These are phyloP conservation scores for Salix brachista DNA, from an alignment of 345 rosid species.

Conservation along the genomic window DNA sequence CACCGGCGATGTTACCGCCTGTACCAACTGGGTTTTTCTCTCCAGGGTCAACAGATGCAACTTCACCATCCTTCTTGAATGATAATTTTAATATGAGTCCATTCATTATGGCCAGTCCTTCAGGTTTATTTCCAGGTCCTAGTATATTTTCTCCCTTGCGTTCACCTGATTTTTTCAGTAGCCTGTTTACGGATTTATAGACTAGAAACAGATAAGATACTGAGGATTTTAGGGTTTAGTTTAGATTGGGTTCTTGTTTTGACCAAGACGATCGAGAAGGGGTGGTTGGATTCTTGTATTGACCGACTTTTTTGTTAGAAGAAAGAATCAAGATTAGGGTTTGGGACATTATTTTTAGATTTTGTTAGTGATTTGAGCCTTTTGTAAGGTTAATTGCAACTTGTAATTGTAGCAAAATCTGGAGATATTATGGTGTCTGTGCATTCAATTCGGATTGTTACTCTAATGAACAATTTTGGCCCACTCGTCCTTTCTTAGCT, in stretches of 20 bases:
- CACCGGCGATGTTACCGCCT: slow-evolving; percentile 53
- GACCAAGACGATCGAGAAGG: not conserved
- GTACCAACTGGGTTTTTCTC: slow-evolving; percentile 51
- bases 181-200: slow-evolving; percentile 46
- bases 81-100: slow-evolving; percentile 45
- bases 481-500: not conserved
- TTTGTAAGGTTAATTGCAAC: not conserved
- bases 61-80: slow-evolving; percentile 16
- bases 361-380: not conserved
- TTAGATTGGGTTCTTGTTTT: not conserved
- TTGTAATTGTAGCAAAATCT: not conserved
- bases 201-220: not conserved
- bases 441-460: not conserved
- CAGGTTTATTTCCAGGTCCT: slow-evolving; percentile 27
- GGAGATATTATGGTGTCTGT: not conserved
- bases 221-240: not conserved
- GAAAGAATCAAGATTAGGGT: not conserved
- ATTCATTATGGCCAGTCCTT: slow-evolving; percentile 41
- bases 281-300: not conserved
- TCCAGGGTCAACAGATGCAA: slow-evolving; percentile 30
- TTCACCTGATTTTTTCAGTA: slow-evolving; percentile 45
- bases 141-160: slow-evolving; percentile 42
- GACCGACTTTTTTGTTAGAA: not conserved
- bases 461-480: too few relatives aligned
- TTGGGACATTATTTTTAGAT: not conserved